phyloP scores from a whole-genome alignment of 768 basidiomycete genomes.

The Collybia nuda region DNA sequence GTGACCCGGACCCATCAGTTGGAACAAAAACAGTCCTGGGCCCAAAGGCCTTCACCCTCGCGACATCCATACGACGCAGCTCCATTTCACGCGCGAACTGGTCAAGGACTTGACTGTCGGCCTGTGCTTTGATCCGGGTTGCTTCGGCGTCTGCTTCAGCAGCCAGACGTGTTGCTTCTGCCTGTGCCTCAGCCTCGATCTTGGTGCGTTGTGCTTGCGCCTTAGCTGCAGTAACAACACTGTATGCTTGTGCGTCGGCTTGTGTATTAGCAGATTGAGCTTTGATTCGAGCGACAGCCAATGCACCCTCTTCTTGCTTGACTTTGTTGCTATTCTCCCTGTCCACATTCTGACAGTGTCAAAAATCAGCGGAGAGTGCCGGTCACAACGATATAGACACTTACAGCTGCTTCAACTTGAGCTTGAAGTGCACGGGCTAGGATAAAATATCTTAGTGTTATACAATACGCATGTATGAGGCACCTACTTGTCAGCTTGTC shows the following conservation, averaged over 20 bases:
- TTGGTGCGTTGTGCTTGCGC: conserved; percentile 69
- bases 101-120: conserved; percentile 62
- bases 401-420: conserved; percentile 82
- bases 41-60: conserved; percentile 65
- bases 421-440: conserved; percentile 77
- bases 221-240: conserved; percentile 69
- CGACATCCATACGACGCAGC: conserved; percentile 63
- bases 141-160: conserved; percentile 78
- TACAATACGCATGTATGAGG: background rate
- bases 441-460: conserved; percentile 10
- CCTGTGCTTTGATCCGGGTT: conserved; percentile 59
- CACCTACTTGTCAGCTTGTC: conserved; percentile 65
- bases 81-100: conserved; percentile 78
- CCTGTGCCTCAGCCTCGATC: conserved; percentile 77
- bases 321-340: conserved; percentile 86
- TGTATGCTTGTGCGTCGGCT: conserved; percentile 77
- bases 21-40: conserved; percentile 69
- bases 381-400: conserved; percentile 16
- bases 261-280: conserved; percentile 63
- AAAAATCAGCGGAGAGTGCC: background rate
- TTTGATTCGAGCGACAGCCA: conserved; percentile 76
- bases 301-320: conserved; percentile 80
- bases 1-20: conserved; percentile 54
- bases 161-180: conserved; percentile 73
- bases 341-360: conserved; percentile 66